A percentile compares a stretch with the other conserved stretches of the same genome.
These are phyloP conservation scores for Fagopyrum esculentum DNA, from an alignment of 148 eudicot species.

Conservation along the genomic window DNA sequence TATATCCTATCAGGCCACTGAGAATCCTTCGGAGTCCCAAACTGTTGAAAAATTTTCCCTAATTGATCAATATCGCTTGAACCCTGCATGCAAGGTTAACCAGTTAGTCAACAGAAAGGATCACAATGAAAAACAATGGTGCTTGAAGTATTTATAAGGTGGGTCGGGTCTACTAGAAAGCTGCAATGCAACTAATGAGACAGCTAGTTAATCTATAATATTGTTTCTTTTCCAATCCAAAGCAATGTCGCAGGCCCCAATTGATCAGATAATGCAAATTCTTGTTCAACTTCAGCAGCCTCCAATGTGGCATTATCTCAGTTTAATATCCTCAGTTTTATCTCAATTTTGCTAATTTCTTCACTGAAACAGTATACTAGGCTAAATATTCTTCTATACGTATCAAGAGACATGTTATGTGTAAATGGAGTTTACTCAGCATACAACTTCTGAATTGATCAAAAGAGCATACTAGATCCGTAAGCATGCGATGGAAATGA, in stretches of 20 bases:
- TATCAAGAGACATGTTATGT: not conserved
- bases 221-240: not conserved
- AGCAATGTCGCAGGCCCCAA: not conserved
- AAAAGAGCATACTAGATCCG: not conserved
- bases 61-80: constrained; percentile 96
- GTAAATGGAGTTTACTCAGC: not conserved
- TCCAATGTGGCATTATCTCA: not conserved
- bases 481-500: not conserved
- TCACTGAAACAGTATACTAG: not conserved
- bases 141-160: not conserved
- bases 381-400: not conserved
- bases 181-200: not conserved
- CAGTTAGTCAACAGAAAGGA: constrained; percentile 7
- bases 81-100: constrained; percentile 40
- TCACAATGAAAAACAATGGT: not conserved
- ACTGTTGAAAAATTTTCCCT: constrained; percentile 92
- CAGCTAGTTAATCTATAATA: not conserved
- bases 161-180: not conserved
- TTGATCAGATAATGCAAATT: not conserved
- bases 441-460: not conserved
- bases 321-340: not conserved
- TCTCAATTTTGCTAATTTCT: not conserved
- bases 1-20: constrained; percentile 92
- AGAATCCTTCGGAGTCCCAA: constrained; percentile 86
- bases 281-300: not conserved